Evolutionary conservation across 139 green algal genomes (phyloP).

Genomic region (Pycnococcus provasolii): DNA sequence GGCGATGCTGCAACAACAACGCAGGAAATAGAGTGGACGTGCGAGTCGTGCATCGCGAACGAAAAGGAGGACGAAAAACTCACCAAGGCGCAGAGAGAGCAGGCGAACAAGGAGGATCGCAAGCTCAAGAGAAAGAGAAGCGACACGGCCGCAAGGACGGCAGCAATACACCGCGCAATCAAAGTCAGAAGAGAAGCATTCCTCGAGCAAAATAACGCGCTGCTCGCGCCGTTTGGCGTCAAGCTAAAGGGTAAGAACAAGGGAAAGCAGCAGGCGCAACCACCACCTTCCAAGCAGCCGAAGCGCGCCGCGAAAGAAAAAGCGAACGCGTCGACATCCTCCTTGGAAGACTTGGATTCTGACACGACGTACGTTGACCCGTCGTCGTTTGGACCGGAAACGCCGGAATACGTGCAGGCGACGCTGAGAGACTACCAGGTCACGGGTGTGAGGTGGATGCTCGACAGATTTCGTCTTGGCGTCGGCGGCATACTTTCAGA

Average conservation of each 20-base stretch:
- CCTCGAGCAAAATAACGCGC: background rate
- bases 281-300: no score
- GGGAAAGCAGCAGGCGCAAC: background rate
- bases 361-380: background rate
- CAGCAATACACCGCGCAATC: no score
- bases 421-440: conserved; percentile 23
- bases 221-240: background rate
- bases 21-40: background rate
- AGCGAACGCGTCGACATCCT: no score
- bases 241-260: background rate
- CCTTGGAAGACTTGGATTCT: no score
- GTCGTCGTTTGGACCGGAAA: conserved; percentile 3
- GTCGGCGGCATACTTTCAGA: conserved; percentile 64
- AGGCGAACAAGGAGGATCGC: background rate
- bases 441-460: conserved; percentile 6
- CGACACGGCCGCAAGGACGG: background rate
- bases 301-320: no score
- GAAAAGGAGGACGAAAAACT: background rate
- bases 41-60: background rate
- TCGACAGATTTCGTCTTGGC: conserved; percentile 7
- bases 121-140: background rate
- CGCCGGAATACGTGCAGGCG: conserved; percentile 12
- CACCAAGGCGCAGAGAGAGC: background rate
- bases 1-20: no score
- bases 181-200: background rate